Conservation (phyloP, 2,329 filamentous ascomycete genomes). For the Calonectria honghensis region DNA sequence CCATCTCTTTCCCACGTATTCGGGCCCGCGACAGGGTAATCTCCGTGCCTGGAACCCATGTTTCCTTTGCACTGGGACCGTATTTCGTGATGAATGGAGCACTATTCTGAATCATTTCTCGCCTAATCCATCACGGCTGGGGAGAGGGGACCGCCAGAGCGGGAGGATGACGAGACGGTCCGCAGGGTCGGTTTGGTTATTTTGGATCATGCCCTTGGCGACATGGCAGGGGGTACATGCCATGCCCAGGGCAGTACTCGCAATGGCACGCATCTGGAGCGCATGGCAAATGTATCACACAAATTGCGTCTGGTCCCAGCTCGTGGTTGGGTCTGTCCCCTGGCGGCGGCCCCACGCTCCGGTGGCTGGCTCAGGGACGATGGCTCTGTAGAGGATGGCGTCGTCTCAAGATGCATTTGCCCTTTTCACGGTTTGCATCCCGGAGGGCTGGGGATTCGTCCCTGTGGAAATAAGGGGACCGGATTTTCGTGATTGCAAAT, state of each 20-base stretch:
- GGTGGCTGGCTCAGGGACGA: constrained; percentile 50
- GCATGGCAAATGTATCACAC: constrained; percentile 45
- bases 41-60: constrained; percentile 42
- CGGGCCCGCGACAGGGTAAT: constrained; percentile 31
- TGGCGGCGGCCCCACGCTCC: constrained; percentile 54
- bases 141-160: constrained; percentile 31
- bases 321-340: constrained; percentile 44
- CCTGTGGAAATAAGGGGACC: constrained; percentile 37
- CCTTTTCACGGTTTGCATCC: constrained; percentile 37
- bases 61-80: constrained; percentile 51
- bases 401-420: constrained; percentile 44
- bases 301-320: constrained; percentile 30
- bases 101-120: constrained; percentile 4
- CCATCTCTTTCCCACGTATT: constrained; percentile 20
- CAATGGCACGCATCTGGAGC: constrained; percentile 45
- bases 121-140: constrained; percentile 39
- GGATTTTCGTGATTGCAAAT: constrained; percentile 29
- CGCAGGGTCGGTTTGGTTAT: constrained; percentile 39
- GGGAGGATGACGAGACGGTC: constrained; percentile 43
- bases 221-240: constrained; percentile 46
- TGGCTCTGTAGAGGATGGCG: constrained; percentile 44
- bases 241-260: constrained; percentile 48
- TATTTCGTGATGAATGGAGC: constrained; percentile 41
- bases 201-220: constrained; percentile 44
- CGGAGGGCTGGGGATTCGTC: constrained; percentile 33